Evolutionary conservation across 192 early-diverging fungal genomes (phyloP).

Genomic region (Phlyctochytrium arcticum): DNA sequence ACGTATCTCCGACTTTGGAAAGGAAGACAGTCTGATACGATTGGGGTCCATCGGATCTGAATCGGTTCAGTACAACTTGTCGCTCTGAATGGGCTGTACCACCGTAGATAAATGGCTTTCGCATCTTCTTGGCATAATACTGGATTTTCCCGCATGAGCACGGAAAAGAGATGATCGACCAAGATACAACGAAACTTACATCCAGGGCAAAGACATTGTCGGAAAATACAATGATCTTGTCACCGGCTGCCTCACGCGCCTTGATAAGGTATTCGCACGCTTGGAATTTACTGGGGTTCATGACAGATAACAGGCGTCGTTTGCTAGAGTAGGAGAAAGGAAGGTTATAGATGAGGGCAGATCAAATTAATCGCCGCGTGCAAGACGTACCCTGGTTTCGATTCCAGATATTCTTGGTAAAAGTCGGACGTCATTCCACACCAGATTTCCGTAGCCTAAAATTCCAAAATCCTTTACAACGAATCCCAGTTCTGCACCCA

Average conservation of each 20-base stretch:
- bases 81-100: conserved; percentile 85
- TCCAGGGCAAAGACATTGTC: conserved; percentile 93
- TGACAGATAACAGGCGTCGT: conserved; percentile 76
- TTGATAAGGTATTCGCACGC: conserved; percentile 92
- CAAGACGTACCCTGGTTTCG: conserved; percentile 16
- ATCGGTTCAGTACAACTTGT: conserved; percentile 31
- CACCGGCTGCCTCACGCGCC: conserved; percentile 84
- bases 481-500: neutral
- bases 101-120: conserved; percentile 88
- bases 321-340: neutral
- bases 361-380: conserved; percentile 2
- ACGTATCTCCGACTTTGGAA: conserved; percentile 94
- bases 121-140: conserved; percentile 76
- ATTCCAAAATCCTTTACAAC: too few relatives aligned
- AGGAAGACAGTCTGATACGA: conserved; percentile 53
- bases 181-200: conserved; percentile 24
- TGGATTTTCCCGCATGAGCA: conserved; percentile 2
- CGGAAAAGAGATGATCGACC: neutral
- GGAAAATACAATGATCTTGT: conserved; percentile 99
- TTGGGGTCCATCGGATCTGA: conserved; percentile 27
- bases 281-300: conserved; percentile 98
- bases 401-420: conserved; percentile 73
- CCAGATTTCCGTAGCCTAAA: conserved; percentile 88
- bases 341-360: neutral
- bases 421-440: conserved; percentile 97